These are phyloP conservation scores for Ustilaginoidea virens DNA, from an alignment of 2,329 filamentous ascomycete species.

Conservation along the genomic window DNA sequence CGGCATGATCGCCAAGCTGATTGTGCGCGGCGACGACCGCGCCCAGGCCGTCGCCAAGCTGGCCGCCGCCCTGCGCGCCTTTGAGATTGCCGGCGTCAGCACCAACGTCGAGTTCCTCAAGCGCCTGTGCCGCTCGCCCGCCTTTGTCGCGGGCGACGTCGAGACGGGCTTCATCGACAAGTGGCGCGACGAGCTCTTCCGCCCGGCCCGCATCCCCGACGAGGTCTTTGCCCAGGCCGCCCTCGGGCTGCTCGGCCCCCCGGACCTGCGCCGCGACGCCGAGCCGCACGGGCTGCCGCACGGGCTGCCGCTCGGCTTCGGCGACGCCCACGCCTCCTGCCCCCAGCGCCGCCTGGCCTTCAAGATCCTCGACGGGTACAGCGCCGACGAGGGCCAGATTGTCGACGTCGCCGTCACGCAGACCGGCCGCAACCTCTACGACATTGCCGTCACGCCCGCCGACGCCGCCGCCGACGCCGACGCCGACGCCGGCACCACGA, in stretches of 20 bases:
- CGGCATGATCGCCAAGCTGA: conserved; percentile 97
- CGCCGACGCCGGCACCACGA: conserved; percentile 23
- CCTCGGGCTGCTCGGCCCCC: conserved; percentile 50
- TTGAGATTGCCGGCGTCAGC: conserved; percentile 81
- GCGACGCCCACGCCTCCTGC: conserved; percentile 22
- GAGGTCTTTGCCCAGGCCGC: conserved; percentile 82
- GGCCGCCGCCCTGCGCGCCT: conserved; percentile 63
- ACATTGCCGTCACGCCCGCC: conserved; percentile 28
- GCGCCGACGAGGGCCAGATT: conserved; percentile 48
- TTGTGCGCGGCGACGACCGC: conserved; percentile 68
- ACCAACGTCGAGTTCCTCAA: conserved; percentile 98
- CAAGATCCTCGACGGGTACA: conserved; percentile 43
- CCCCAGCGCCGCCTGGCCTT: conserved; percentile 36
- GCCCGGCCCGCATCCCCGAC: conserved; percentile 39
- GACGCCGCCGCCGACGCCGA: too few species aligned
- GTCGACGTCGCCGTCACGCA: conserved; percentile 36
- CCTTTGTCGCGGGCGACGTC: conserved; percentile 75
- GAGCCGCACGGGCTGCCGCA: too few species aligned
- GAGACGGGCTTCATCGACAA: conserved; percentile 96
- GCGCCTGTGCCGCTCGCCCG: conserved; percentile 62
- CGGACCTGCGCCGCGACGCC: conserved; percentile 39
- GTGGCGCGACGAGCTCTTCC: conserved; percentile 66
- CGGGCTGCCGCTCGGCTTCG: conserved; percentile 39
- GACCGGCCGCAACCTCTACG: conserved; percentile 29
- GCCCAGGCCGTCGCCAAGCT: conserved; percentile 73